A percentile compares a stretch with the other conserved stretches of the same genome.
Conservation (phyloP, 306 rosid genomes). For the Fragaria nilgerrensis region DNA sequence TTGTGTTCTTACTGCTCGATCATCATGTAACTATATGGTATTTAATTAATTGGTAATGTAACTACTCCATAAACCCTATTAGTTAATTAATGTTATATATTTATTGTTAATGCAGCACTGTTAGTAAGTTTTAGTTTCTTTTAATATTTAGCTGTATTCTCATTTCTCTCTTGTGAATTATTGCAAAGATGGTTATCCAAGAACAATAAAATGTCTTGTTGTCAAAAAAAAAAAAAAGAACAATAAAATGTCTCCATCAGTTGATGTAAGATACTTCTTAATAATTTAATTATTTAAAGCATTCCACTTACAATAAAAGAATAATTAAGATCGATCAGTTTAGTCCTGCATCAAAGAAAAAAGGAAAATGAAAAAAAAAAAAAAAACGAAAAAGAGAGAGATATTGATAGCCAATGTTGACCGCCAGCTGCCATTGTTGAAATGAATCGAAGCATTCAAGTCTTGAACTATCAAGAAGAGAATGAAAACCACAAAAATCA, state of each 20-base stretch:
- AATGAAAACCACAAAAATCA: not conserved
- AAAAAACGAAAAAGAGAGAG: not conserved
- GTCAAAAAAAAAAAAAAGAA: no score
- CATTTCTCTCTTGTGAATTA: not conserved
- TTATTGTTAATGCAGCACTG: no score
- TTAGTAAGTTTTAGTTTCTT: not conserved
- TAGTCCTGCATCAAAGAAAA: not conserved
- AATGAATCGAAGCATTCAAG: not conserved
- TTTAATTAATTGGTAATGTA: no score
- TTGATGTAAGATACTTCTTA: not conserved
- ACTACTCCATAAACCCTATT: no score
- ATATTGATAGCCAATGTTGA: not conserved
- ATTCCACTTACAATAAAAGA: not conserved
- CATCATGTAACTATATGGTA: no score
- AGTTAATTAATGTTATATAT: no score
- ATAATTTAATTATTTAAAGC: not conserved
- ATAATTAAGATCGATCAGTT: not conserved
- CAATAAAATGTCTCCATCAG: not conserved
- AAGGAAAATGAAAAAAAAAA: not conserved
- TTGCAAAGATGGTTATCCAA: not conserved
- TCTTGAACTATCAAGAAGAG: not conserved
- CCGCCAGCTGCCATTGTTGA: constrained; percentile 5
- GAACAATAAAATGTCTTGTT: not conserved
- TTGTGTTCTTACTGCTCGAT: no score
- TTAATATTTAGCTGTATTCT: not conserved